Percentiles rank a stretch among this genome's conserved stretches.
phyloP scores from a whole-genome alignment of 1,139 yeast genomes.

The Hemisphaericaspora xylofermentans region DNA sequence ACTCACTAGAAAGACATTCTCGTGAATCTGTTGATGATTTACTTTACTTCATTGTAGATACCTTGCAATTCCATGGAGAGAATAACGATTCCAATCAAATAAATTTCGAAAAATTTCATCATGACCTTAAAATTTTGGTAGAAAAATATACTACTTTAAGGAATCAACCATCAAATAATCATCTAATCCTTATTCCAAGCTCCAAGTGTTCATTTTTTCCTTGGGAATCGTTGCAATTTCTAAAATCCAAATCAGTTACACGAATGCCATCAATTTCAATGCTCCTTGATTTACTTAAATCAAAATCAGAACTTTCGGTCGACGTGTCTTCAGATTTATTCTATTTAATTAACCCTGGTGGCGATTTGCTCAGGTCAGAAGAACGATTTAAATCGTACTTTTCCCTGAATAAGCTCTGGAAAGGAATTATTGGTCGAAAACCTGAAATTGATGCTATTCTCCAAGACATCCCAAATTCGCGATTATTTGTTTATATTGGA shows the following conservation, averaged over 20 bases:
- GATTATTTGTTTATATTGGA: constrained; percentile 79
- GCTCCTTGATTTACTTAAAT: constrained; percentile 43
- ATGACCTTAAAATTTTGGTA: constrained; percentile 23
- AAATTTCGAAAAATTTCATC: constrained; percentile 53
- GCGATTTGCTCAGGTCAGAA: constrained; percentile 73
- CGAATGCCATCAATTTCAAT: constrained; percentile 69
- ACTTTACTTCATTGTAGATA: constrained; percentile 59
- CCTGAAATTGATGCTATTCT: constrained; percentile 56
- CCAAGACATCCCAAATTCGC: constrained; percentile 36
- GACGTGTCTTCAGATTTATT: constrained; percentile 27
- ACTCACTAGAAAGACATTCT: constrained; percentile 36
- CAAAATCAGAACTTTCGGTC: constrained; percentile 7
- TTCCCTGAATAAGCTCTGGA: constrained; percentile 44
- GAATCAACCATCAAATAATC: constrained; percentile 28
- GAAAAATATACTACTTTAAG: constrained; percentile 38
- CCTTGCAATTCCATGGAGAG: constrained; percentile 62
- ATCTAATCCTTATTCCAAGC: constrained; percentile 69
- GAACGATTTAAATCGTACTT: constrained; percentile 53
- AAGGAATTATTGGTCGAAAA: constrained; percentile 49
- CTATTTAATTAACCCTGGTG: constrained; percentile 78
- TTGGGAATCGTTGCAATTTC: constrained; percentile 77
- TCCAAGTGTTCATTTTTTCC: constrained; percentile 67
- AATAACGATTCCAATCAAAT: constrained; percentile 63
- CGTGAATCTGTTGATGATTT: constrained; percentile 51
- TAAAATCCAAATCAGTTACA: constrained; percentile 58